Percentiles rank a stretch among this genome's conserved stretches.
phyloP scores from a whole-genome alignment of 805 yeast species.

The Diddensiella santjacobensis region DNA sequence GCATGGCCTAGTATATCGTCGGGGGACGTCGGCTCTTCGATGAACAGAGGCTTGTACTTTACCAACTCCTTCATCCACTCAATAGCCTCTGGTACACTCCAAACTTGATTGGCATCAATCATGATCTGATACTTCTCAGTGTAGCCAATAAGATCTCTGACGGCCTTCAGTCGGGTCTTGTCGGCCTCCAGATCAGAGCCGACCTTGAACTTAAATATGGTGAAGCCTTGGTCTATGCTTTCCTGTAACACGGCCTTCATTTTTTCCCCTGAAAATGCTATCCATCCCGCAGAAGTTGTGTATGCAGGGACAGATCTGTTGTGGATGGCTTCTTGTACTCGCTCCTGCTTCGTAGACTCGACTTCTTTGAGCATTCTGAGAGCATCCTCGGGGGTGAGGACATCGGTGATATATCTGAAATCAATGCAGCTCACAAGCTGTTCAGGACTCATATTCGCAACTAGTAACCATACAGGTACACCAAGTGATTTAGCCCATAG shows the following conservation, averaged over 20 bases:
- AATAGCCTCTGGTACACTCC: constrained; percentile 36
- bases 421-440: constrained; percentile 40
- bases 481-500: constrained; percentile 38
- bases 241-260: constrained; percentile 35
- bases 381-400: constrained; percentile 39
- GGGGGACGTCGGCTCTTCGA: constrained; percentile 37
- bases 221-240: constrained; percentile 37
- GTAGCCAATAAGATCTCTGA: constrained; percentile 30
- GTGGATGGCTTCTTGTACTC: constrained; percentile 33
- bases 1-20: constrained; percentile 35
- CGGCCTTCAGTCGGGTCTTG: constrained; percentile 34
- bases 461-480: constrained; percentile 40
- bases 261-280: constrained; percentile 39
- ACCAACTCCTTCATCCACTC: constrained; percentile 29
- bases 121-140: constrained; percentile 25
- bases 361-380: constrained; percentile 31
- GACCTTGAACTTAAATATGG: constrained; percentile 39
- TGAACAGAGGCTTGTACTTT: constrained; percentile 34
- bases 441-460: constrained; percentile 40
- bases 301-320: constrained; percentile 40
- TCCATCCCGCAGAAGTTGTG: constrained; percentile 44
- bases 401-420: constrained; percentile 40
- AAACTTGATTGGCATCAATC: constrained; percentile 37
- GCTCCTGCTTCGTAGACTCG: constrained; percentile 30
- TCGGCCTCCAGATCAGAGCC: constrained; percentile 38